Evolutionary conservation across 1,284 basidiomycete genomes (phyloP), one percentile per base, ranked within the genome.

Genomic region (Termitomyces sp.): DNA sequence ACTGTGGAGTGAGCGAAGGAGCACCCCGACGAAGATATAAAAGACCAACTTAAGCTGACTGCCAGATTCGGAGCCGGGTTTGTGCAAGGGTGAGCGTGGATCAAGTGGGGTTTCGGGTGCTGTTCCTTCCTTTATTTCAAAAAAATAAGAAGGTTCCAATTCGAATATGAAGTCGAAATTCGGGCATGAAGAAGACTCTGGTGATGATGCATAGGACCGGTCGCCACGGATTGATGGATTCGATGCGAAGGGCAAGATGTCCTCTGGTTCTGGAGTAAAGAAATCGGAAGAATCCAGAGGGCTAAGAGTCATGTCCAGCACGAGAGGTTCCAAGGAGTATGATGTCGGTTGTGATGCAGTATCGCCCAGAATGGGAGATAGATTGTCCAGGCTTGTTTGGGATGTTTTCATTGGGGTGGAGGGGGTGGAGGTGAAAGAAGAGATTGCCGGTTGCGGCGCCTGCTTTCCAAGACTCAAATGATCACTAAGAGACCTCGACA

Each of bases 61-160:
- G 26, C 61, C 49, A 19, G 62, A 30, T 9, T 15, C 28, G 5
- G 40, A 43, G 9, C 26, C 39, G 7, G 44, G 50, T 33, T 45
- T 50, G n/a, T 30, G 34, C 42, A 64, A 59, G 6, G 60, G 60
- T 10, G 60, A 61, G 17, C 68, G 66, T 3, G 68, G 68, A 54
- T 70, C 67, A 48, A 52, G n/a, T 24, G 17, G 12, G 3, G 53
- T 30, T 13, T 58, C 53, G 47, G 61, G 58, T 7, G 28, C 2
- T n/a, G 9, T 19, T 38, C 28, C 34, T 28, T 28, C 36, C n/a
- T 30, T 38, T 24, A 12, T 19, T 39, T 39, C 26, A 26, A n/a
- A 3, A 17, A 38, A 26, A 38, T 9, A 26, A 6, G n/a, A 13
- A 28, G 46, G 10, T 36, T 36, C 7, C 12, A 7, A 4, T 38